Evolutionary conservation across 1,284 basidiomycete genomes (phyloP), one percentile per base, ranked within the genome.

Genomic region (Tilletia setariae): DNA sequence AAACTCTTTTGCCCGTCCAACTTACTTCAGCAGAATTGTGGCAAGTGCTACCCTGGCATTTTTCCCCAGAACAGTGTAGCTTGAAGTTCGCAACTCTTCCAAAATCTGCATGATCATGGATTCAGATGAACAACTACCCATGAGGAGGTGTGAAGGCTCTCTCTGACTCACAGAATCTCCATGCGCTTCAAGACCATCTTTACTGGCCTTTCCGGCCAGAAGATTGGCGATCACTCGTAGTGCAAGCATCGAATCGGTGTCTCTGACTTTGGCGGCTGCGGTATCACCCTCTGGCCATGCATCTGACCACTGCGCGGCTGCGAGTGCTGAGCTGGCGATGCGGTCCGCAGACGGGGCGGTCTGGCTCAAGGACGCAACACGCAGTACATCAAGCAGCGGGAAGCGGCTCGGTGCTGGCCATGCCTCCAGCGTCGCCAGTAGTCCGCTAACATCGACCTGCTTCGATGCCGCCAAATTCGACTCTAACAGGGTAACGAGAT

Each of bases 311-410:
- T 90, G 88, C 0, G 89, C 88, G 1, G 89, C 90, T 66, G 85
- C 85, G 78, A 93, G 87, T 16, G 94, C 82, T 6, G 87, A 85
- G 9, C 86, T 84, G 15, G 91, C 85, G 74, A 92, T 87, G 46
- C 83, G 84, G 35, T 86, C 83, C 46, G 86, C 86, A 63, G 87
- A 77, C 15, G 82, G 85, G 0, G 86, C 78, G 7, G 85, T 83
- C 3, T 85, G 65, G 16, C 87, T 88, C 0, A 88, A 89, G n/a
- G 89, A 86, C 9, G 95, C 83, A 35, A 93, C 85, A 35, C 95
- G 89, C 62, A 89, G 86, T 8, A 98, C 86, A 79, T 98, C 95
- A 76, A 98, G 88, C 1, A 94, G 92, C 67, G 95, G 95, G 84
- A 96, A 95, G 6, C 91, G 87, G 71, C 90, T 87, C 0, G 87